These are phyloP conservation scores for Stephanodiscus minutulus DNA, from an alignment of 108 stramenopile genomes.

Conservation along the genomic window DNA sequence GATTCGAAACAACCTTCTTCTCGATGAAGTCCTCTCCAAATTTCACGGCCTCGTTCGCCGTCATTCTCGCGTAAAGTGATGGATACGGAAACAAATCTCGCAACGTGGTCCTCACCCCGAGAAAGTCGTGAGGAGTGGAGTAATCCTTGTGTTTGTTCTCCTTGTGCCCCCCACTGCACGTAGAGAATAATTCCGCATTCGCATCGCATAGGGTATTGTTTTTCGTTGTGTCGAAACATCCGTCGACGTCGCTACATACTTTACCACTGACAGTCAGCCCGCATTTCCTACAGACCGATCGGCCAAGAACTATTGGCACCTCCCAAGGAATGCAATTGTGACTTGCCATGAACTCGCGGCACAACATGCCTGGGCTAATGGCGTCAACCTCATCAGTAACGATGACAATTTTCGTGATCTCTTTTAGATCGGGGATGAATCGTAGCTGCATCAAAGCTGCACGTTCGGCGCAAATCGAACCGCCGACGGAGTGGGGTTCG, in stretches of 20 bases:
- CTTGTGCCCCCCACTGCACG: slow-evolving; percentile 13
- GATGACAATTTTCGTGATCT: slow-evolving; percentile 49
- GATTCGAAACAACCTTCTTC: slow-evolving; percentile 1
- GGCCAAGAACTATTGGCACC: slow-evolving; percentile 55
- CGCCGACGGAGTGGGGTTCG: slow-evolving; percentile 77
- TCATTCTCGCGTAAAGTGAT: slow-evolving; percentile 67
- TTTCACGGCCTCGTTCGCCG: slow-evolving; percentile 49
- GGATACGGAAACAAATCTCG: slow-evolving; percentile 78
- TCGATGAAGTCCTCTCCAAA: slow-evolving; percentile 47
- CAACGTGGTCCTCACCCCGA: slow-evolving; percentile 50
- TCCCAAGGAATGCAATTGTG: slow-evolving; percentile 56
- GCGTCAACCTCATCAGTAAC: slow-evolving; percentile 76
- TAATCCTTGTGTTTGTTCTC: slow-evolving; percentile 20
- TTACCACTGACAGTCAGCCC: slow-evolving; percentile 38
- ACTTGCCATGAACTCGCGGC: slow-evolving; percentile 86
- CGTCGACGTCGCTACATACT: slow-evolving; percentile 19
- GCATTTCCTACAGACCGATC: slow-evolving; percentile 48
- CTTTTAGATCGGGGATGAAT: slow-evolving; percentile 55
- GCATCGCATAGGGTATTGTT: slow-evolving; percentile 18
- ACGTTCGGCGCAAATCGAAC: slow-evolving; percentile 91
- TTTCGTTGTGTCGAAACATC: slow-evolving; percentile 13
- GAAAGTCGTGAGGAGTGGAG: slow-evolving; percentile 42
- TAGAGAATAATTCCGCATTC: slow-evolving; percentile 27
- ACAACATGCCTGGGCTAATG: slow-evolving; percentile 80
- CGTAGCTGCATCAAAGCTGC: slow-evolving; percentile 78